Base-by-base conservation (phyloP, 805 yeast species). In the Clavispora phyllophila region DNA sequence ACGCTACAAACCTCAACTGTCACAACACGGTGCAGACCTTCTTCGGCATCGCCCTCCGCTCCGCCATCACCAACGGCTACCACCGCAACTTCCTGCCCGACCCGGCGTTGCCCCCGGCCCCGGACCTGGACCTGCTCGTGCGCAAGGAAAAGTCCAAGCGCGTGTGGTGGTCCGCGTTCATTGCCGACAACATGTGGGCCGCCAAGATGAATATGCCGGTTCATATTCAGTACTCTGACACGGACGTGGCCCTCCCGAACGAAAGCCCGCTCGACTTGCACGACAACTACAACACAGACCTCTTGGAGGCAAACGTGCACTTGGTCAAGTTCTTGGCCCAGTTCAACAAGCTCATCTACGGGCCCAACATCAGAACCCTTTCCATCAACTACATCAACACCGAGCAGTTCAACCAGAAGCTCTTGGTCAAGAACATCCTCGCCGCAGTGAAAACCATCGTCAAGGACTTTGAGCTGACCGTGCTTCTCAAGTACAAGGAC, bases 81-180 rank as follows among this genome's bases (percentile, higher is more conserved):
- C 74, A 68, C 48, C 54, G 74, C 12, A 65, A 63, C 38, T 15
- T 29, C 20, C 46, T 50, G 24, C 46, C 40, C 18, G 36, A 35
- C 17, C 55, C 56, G 0, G 24, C 25, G 2, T 9, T 9, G n/a
- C 19, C 33, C 4, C 15, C 35, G 12, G 37, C 37, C 9, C 5
- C 31, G 9, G 36, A 22, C 24, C 38, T 39, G 6, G 39, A 17
- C 9, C 5, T 18, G 8, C 27, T n/a, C 9, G 36, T 43, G 7
- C 26, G 23, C 9, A 47, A 46, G 9, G 73, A 68, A 37, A 65
- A 61, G 39, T 51, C 58, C 7, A 67, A 66, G 44, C 56, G 73
- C 23, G 43, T 69, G 19, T 69, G 72, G 72, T 69, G 74, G 74
- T 57, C 72, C 3, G 58, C 66, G 1, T 69, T 65, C 43, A 62